Evolutionary conservation across 305 asterid species (phyloP), one percentile per base, ranked within the genome.

Genomic region (Fraxinus paxiana): DNA sequence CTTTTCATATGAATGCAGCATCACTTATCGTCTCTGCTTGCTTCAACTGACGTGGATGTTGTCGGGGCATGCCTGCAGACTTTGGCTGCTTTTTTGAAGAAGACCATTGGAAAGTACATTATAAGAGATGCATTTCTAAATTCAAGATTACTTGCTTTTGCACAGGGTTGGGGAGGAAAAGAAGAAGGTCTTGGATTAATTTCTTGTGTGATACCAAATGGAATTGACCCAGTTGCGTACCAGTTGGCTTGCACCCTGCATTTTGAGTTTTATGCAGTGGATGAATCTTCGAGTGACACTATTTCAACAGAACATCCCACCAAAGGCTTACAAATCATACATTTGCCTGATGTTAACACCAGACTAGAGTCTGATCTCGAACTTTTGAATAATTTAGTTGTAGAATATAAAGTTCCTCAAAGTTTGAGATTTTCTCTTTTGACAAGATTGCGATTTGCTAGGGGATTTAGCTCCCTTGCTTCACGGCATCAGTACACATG

Each of bases 121-220:
- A 90, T 93, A 78, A 92, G 94, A 86, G 98, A 96, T 77, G 89
- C 91, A 78, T 92, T 95, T 86, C 89, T 96, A 71, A 93, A 90
- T 84, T 92, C 99, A 83, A 96, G 96, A 90, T 86, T 96, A 81
- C 93, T 93, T 84, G 90, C 97, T 80, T 90, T 94, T 86, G 98
- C 98, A 82, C 99, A 96, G 87, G 99, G 99, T 35, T 96, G 98
- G 99, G 99, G 99, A 41, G 97, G 97, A 43, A 94, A 92, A 81
- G 99, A 96, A 85, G 99, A 96, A 90, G 99, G 97, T 61, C 94
- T 96, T 79, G 99, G 99, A 82, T 88, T 96, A 88, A 90, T 96
- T 83, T 91, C 97, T 54, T 96, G 98, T 86, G 93, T 92, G 84
- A 63, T 88, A 71, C 91, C 88, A 79, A 85, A 83, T 82, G 88